Evolutionary conservation across 2,329 filamentous ascomycete genomes (phyloP).

Genomic region (Ambrosiella beaveri): DNA sequence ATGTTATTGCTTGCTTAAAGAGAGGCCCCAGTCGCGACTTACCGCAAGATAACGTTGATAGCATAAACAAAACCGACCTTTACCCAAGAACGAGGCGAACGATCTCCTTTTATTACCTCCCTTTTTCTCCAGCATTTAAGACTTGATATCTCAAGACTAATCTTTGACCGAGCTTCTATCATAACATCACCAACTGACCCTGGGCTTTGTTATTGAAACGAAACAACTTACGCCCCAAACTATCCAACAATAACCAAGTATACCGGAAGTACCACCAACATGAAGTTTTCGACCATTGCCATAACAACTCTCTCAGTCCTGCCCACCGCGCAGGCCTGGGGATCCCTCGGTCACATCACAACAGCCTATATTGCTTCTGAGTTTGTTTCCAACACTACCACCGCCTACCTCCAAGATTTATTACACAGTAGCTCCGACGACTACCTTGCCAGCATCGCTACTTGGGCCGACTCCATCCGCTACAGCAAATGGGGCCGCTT

Average conservation of each 20-base stretch:
- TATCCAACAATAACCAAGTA: neutral
- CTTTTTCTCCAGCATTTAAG: neutral
- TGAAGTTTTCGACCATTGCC: constrained; percentile 20
- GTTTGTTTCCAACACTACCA: constrained; percentile 40
- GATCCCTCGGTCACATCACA: constrained; percentile 45
- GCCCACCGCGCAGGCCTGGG: constrained; percentile 25
- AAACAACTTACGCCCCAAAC: neutral
- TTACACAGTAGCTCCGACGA: constrained; percentile 35
- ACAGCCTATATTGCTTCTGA: constrained; percentile 45
- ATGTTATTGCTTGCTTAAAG: neutral
- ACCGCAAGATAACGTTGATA: neutral
- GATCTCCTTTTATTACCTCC: neutral
- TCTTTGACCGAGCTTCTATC: neutral
- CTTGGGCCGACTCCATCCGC: constrained; percentile 49
- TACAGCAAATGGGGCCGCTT: constrained; percentile 47
- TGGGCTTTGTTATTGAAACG: no score
- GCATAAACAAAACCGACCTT: neutral
- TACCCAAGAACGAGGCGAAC: neutral
- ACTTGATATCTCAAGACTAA: neutral
- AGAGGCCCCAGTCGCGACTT: neutral
- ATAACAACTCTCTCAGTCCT: constrained; percentile 19
- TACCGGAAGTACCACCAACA: constrained; percentile 12
- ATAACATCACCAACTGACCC: no score
- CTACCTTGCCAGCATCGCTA: constrained; percentile 45
- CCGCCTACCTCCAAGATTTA: constrained; percentile 38